Evolutionary conservation across 192 early-diverging fungal species (phyloP), one percentile per base, ranked within the genome.

Genomic region (Anaeromyces robustus): DNA sequence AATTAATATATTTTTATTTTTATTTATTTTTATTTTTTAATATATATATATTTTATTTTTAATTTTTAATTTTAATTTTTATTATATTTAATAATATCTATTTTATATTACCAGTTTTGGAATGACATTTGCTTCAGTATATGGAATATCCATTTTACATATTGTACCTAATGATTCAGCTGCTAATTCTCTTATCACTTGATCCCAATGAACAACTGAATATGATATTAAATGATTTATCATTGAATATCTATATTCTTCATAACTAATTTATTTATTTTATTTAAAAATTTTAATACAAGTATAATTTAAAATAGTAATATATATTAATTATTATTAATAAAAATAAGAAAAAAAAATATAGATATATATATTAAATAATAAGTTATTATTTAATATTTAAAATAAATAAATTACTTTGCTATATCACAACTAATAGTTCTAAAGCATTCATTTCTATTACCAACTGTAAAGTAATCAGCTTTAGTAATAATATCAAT

Each of bases 401-500:
- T n/a, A n/a, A n/a, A n/a, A n/a, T n/a, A n/a, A n/a, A n/a, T n/a
- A n/a, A n/a, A n/a, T 82, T 88, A 93, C 92, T 87, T 85, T 29
- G 95, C 94, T 59, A 99, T 91, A 30, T 86, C 85, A 2, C 90
- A 84, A 22, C 92, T 92, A 19, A 96, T 90, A 14, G 87, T 87
- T 41, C 94, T 81, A 82, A 91, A 97, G 1, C 94, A 87, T 78
- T 90, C 91, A 79, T 82, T 91, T 78, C 93, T 89, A 79, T 94
- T 96, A 41, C 97, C 95, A 0, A 99, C 88, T 6, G 92, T 89
- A 85, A 96, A 97, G 85, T 96, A 99, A 84, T 99, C 97, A 0
- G 96, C 96, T 30, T 89, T 86, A 77, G 94, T 94, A 52, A 98
- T 89, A 80, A 99, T 93, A 12, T 94, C 89, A 80, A 99, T 97